phyloP scores from a whole-genome alignment of 371 early-diverging fungal genomes.

The Mucor piriformis region DNA sequence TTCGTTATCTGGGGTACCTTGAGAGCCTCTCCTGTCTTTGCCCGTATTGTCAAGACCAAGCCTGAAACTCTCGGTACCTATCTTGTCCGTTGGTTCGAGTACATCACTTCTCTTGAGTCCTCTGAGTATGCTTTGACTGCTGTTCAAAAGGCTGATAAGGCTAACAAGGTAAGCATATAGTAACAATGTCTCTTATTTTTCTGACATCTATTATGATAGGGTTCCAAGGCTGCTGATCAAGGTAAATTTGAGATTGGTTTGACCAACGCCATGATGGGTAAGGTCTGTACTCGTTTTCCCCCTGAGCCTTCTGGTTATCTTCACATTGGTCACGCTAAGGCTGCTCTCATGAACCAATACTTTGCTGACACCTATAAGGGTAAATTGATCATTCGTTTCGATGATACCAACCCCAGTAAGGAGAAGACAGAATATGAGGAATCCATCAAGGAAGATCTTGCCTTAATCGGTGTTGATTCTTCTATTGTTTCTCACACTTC shows the following conservation, averaged over 20 bases:
- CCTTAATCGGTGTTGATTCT: constrained; percentile 84
- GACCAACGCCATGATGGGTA: constrained; percentile 79
- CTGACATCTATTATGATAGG: constrained; percentile 2
- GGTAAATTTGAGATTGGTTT: constrained; percentile 94
- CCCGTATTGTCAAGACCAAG: constrained; percentile 76
- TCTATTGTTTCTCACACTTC: constrained; percentile 91
- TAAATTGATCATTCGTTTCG: constrained; percentile 96
- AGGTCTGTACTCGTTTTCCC: constrained; percentile 97
- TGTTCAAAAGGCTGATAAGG: constrained; percentile 53
- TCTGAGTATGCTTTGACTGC: constrained; percentile 57
- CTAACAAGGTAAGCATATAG: constrained; percentile 30
- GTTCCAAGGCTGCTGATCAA: constrained; percentile 72
- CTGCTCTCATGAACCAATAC: constrained; percentile 98
- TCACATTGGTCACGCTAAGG: constrained; percentile 99
- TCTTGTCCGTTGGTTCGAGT: constrained; percentile 84
- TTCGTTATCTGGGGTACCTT: constrained; percentile 88
- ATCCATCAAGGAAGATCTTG: constrained; percentile 91
- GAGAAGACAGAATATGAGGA: constrained; percentile 97
- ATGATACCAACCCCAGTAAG: constrained; percentile 99
- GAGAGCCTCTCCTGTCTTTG: constrained; percentile 80
- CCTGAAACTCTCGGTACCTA: constrained; percentile 71
- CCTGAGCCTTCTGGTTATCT: constrained; percentile 99
- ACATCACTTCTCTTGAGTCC: constrained; percentile 66
- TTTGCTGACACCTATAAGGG: constrained; percentile 95
- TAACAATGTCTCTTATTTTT: too few relatives aligned